Evolutionary conservation across 2,329 filamentous ascomycete species (phyloP), one percentile per base, ranked within the genome.

Genomic region (Sclerotinia glacialis): DNA sequence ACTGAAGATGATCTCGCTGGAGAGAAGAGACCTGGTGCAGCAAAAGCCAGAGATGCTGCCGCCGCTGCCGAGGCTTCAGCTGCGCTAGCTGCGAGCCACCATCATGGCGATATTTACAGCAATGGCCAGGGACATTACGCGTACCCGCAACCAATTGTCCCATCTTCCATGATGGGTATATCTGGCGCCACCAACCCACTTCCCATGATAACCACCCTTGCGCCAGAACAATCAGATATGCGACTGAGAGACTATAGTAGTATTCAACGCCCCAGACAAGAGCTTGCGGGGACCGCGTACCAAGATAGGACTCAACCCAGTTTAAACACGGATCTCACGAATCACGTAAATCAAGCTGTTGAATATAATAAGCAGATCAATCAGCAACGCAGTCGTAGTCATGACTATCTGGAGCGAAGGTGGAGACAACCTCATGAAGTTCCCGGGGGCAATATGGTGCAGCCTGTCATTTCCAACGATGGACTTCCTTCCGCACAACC

Each of bases 1-100:
- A 99, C 95, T 1, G 95, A 99, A 77, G 93, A 96, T 70, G 95
- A 99, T 78, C 84, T 93, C 61, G 95, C 95, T 5, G 95, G 95
- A 50, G 95, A 99, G 80, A 98, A 99, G 82, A 85, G 95, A 70
- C 95, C 95, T 7, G 95, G 95, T 64, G 93, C 91, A 49, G 88
- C 92, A 67, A 97, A 96, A 80, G 90, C 91, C 69, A 85, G 94
- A 75, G 92, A 97, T 80, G 89, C 91, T 53, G 87, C 90, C 16
- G 88, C 66, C 16, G 59, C 64, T 64, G 89, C 90, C 62, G 80
- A 87, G 73, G 83, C 85, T 42, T 82, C 78, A 69, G 80, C 81
- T 67, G 86, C 82, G 72, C 74, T 80, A 44, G 74, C 87, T 63
- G 81, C 90, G 64, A 85, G 87, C 63, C 86, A 89, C 40, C 92